Base-by-base conservation (phyloP, 2,329 filamentous ascomycete species). In the Epichloe festucae region DNA sequence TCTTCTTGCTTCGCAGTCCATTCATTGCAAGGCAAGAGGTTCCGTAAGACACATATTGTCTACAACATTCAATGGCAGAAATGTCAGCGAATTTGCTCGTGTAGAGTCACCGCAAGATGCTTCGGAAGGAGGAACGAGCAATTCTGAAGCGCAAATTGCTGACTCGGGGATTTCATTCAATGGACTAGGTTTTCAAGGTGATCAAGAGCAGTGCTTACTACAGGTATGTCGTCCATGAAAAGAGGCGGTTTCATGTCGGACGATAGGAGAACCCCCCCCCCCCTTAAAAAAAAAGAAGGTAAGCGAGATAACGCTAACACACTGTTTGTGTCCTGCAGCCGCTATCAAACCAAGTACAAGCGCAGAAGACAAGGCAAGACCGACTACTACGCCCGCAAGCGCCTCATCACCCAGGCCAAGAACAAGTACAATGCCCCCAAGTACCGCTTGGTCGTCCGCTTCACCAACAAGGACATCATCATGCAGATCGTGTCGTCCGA, bases 351-450 rank as follows among this genome's bases (percentile, higher is more conserved):
- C 72, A 98, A 98, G 86, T 98, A 96, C 87, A 93, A 89, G 82
- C 90, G 93, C 73, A 85, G 93, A 76, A 84, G 88, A 64, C 71
- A 85, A 69, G 93, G 93, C 72, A 98, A 98, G 87, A 98, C 93
- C 79, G 93, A 98, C 74, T 98, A 98, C 89, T 97, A 96, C 75
- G 93, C 93, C 72, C 91, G 93, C 74, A 97, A 97, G 88, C 87
- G 93, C 70, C 82, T 98, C 75, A 93, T 97, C 81, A 90, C 89
- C 79, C 93, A 98, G 83, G 93, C 93, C 78, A 98, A 97, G 89
- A 98, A 98, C 89, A 98, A 98, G 87, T 98, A 97, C 87, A 95
- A 95, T 78, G 87, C 93, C 59, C 93, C 93, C 76, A 98, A 98
- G 84, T 97, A 98, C 86, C 88, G 93, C 70, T 86, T 98, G 70